Conservation (phyloP, 1,284 basidiomycete species). For the Pseudozyma sp. region DNA sequence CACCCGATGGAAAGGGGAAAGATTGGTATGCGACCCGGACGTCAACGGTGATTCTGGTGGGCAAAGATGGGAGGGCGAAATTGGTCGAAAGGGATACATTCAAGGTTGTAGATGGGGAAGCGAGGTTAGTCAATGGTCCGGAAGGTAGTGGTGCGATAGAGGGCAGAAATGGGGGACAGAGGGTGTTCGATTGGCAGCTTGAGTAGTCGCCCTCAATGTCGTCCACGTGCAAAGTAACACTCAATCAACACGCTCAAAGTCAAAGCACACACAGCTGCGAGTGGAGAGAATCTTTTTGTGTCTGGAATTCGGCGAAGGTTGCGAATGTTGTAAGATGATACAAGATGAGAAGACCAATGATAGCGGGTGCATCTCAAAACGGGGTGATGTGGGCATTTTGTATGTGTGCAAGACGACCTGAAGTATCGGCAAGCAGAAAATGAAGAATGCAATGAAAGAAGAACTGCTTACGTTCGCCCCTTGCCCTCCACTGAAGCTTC, state of each 20-base stretch:
- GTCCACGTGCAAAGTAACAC: not conserved
- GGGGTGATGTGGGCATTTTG: constrained; percentile 12
- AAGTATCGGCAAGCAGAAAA: not conserved
- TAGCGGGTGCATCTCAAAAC: constrained; percentile 1
- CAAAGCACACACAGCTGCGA: not conserved
- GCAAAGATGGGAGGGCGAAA: constrained; percentile 19
- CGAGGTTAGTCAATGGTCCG: constrained; percentile 23
- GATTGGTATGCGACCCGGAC: constrained; percentile 55
- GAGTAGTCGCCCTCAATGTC: not conserved
- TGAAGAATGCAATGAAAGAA: not conserved
- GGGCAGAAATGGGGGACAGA: constrained; percentile 16
- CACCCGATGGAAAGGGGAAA: not conserved
- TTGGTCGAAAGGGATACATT: constrained; percentile 51
- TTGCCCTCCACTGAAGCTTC: not conserved
- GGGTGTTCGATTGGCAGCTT: constrained; percentile 19
- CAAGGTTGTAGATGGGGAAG: not conserved
- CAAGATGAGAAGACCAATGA: constrained; percentile 18
- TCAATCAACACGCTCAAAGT: not conserved
- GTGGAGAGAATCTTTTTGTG: constrained; percentile 21
- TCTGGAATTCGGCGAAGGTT: constrained; percentile 9
- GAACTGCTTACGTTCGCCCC: not conserved
- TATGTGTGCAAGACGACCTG: not conserved
- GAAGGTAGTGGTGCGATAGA: constrained; percentile 3
- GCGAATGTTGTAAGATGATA: constrained; percentile 35
- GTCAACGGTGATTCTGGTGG: constrained; percentile 39